Base-by-base conservation (phyloP, 495 filamentous ascomycete genomes). In the Aspergillus avenaceus region DNA sequence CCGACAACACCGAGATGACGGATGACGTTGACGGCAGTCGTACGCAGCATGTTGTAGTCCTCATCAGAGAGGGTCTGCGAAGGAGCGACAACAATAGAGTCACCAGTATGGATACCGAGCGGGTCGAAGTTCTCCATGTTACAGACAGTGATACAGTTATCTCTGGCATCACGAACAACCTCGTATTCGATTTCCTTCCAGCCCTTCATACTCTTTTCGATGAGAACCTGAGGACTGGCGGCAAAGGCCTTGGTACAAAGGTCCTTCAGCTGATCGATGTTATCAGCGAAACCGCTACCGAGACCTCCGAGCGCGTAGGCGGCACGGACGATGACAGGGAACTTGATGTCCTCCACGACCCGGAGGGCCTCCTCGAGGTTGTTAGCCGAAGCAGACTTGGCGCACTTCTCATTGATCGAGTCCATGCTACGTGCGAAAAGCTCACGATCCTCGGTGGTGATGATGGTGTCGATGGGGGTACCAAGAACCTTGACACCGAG, bases 101-200 rank as follows among this genome's bases (percentile, higher is more conserved):
- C 93, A 66, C 93, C 93, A 8, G 93, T 98, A 62, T 98, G 93
- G 48, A 97, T 97, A 60, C 93, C 93, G 25, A 98, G 84, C 53
- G 93, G 93, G 71, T 98, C 93, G 56, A 98, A 97, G 69, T 98
- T 98, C 72, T 98, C 93, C 93, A 98, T 98, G 76, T 98, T 98
- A 74, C 93, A 98, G 54, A 98, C 93, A 6, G 93, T 98, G 66
- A 98, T 97, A 72, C 93, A 98, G 78, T 98, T 98, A 72, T 98
- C 91, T 50, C 88, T 83, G 34, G 84, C 88, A 78, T 98, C 93
- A 54, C 93, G 87, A 28, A 98, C 93, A 41, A 98, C 93, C 56
- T 98, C 93, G 68, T 98, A 98, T 63, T 98, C 93, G 47, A 97
- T 91, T 66, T 98, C 93, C 70, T 98, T 98, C 93, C 93, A 98